Percentiles rank a stretch among this genome's conserved stretches.
phyloP scores from a whole-genome alignment of 1,284 basidiomycete genomes.

The Trametes versicolor region DNA sequence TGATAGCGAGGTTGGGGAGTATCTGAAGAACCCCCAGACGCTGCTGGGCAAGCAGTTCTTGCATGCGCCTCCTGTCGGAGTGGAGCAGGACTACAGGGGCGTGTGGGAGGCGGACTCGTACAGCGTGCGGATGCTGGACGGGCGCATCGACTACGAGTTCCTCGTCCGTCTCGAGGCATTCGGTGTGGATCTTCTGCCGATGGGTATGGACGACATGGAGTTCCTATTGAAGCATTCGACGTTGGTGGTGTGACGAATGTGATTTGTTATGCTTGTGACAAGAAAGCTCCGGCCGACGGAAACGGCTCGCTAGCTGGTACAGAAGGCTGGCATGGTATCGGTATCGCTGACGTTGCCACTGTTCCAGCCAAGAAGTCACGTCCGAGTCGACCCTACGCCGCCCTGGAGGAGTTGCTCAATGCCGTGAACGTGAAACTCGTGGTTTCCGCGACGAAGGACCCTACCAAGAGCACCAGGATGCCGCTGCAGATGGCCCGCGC shows the following conservation, averaged over 20 bases:
- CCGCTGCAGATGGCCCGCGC: no score
- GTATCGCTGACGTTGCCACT: no score
- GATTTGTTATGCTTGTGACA: no score
- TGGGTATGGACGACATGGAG: slow-evolving; percentile 13
- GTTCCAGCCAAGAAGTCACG: no score
- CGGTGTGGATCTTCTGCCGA: slow-evolving; percentile 8
- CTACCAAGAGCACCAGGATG: no score
- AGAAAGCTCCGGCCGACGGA: no score
- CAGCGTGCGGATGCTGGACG: slow-evolving; percentile 14
- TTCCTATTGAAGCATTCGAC: slow-evolving; percentile 14
- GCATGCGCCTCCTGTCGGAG: slow-evolving; percentile 4
- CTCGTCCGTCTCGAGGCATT: slow-evolving; percentile 9
- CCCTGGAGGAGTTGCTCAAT: no score
- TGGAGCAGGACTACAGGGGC: slow-evolving; percentile 17
- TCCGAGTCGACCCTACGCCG: no score
- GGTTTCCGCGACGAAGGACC: no score
- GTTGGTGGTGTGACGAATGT: not conserved
- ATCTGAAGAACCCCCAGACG: slow-evolving; percentile 10
- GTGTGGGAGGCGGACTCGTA: slow-evolving; percentile 20
- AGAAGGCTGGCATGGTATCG: no score
- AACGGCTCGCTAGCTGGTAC: no score
- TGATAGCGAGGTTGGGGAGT: slow-evolving; percentile 4
- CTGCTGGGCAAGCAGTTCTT: slow-evolving; percentile 18
- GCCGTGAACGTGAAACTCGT: no score
- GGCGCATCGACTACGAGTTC: slow-evolving; percentile 20